Evolutionary conservation across 2,329 filamentous ascomycete species (phyloP), one percentile per base, ranked within the genome.

Genomic region (Pleomassaria siparia): DNA sequence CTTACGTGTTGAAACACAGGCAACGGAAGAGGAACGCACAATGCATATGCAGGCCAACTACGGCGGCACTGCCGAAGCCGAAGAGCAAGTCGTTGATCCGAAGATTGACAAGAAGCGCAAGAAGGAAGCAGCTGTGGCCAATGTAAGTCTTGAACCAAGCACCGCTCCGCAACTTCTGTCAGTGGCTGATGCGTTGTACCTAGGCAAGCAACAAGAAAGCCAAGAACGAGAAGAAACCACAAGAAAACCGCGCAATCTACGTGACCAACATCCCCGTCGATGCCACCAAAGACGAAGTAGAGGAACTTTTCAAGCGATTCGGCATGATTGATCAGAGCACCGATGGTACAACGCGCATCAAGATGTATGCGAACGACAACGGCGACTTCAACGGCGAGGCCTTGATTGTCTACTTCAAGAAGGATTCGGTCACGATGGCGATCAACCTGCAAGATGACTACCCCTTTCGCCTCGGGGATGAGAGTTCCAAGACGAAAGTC

Each of bases 261-360:
- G 88, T 96, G 40, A 95, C 91, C 4, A 89, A 88, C 11, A 81
- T 99, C 3, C 95, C 94, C 0, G 72, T 78, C 30, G 89, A 97
- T 68, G 87, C 84, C 35, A 89, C 87, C 0, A 76, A 86, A 33
- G 83, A 88, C 24, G 94, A 99, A 74, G 84, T 99, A 13, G 81
- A 87, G 57, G 82, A 90, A 20, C 78, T 89, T 22, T 99, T 99
- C 75, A 89, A 86, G 40, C 92, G 89, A 69, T 95, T 83, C 63
- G 87, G 97, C 57, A 91, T 99, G 55, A 90, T 92, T 40, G 91
- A 97, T 72, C 89, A 95, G 72, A 91, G 96, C 55, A 91, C 96
- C 64, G 91, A 85, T 62, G 88, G 89, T 47, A 82, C 85, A 37
- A 89, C 90, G 36, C 86, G 94, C 29, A 92, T 99, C 73, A 97